Conservation (phyloP, 2,329 filamentous ascomycete genomes). For the Myriosclerotinia curreyana region DNA sequence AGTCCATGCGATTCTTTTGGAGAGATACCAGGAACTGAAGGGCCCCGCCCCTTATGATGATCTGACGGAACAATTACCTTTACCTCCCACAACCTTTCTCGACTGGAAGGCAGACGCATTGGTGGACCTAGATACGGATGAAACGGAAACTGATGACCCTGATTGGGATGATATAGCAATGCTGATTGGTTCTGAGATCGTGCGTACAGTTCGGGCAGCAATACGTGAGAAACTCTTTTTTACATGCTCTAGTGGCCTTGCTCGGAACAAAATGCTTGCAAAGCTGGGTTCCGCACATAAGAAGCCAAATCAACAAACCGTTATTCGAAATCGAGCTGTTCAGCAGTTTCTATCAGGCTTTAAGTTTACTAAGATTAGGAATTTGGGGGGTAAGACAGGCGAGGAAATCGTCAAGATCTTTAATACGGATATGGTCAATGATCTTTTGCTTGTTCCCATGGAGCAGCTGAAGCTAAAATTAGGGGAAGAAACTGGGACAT, state of each 20-base stretch:
- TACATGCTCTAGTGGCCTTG: constrained; percentile 87
- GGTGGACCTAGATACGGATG: constrained; percentile 68
- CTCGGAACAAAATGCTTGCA: constrained; percentile 90
- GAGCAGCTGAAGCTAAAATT: constrained; percentile 75
- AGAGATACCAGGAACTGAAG: constrained; percentile 71
- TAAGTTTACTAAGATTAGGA: constrained; percentile 93
- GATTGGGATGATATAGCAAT: constrained; percentile 97
- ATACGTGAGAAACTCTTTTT: constrained; percentile 73
- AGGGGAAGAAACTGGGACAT: constrained; percentile 78
- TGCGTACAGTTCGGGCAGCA: constrained; percentile 67
- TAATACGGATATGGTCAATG: constrained; percentile 73
- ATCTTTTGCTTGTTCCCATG: constrained; percentile 68
- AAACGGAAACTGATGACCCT: constrained; percentile 74
- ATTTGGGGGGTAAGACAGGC: constrained; percentile 91
- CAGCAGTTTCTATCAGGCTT: constrained; percentile 75
- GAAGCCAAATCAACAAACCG: constrained; percentile 91
- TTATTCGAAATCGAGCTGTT: constrained; percentile 83
- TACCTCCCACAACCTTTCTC: constrained; percentile 68
- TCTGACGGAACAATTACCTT: constrained; percentile 65
- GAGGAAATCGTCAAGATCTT: constrained; percentile 81
- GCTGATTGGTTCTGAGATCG: constrained; percentile 83
- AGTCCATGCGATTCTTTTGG: constrained; percentile 70
- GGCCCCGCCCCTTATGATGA: constrained; percentile 71
- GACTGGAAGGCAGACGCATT: constrained; percentile 84
- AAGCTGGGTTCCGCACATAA: constrained; percentile 89